These are phyloP conservation scores for Helotiales sp. DNA, from an alignment of 2,329 filamentous ascomycete genomes.

Conservation along the genomic window DNA sequence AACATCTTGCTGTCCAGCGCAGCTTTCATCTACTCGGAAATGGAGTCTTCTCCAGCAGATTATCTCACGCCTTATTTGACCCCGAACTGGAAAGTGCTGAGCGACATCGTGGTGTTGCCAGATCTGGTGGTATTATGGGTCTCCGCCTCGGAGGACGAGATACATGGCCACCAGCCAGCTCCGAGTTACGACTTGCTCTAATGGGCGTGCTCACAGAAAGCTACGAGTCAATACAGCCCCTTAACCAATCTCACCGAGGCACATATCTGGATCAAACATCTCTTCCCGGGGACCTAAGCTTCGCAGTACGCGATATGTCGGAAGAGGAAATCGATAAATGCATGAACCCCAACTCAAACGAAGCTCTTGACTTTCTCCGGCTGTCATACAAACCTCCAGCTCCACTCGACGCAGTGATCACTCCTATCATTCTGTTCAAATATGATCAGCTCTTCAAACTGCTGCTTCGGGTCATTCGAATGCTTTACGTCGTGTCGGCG, in stretches of 20 bases:
- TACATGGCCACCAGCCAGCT: conserved; percentile 91
- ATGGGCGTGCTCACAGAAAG: conserved; percentile 83
- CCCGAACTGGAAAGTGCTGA: conserved; percentile 80
- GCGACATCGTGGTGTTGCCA: conserved; percentile 65
- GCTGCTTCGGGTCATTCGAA: conserved; percentile 72
- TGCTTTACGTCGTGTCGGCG: conserved; percentile 73
- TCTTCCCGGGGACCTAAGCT: conserved; percentile 72
- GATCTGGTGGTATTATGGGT: conserved; percentile 73
- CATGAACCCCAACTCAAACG: conserved; percentile 77
- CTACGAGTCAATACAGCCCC: conserved; percentile 45
- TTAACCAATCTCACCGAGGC: conserved; percentile 32
- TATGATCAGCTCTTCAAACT: conserved; percentile 86
- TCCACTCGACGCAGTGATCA: conserved; percentile 73
- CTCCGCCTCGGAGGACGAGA: conserved; percentile 78
- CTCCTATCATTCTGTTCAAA: conserved; percentile 66
- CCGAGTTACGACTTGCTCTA: conserved; percentile 84
- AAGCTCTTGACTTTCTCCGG: conserved; percentile 90
- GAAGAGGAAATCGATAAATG: conserved; percentile 78
- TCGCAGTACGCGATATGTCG: conserved; percentile 79
- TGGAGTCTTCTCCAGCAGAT: conserved; percentile 75
- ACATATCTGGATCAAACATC: conserved; percentile 34
- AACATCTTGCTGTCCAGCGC: conserved; percentile 73
- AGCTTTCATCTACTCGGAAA: conserved; percentile 84
- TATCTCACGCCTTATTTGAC: conserved; percentile 84
- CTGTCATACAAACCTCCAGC: conserved; percentile 79